Conservation (phyloP, 1,284 basidiomycete species). For the Tetrapyrgos nigripes region DNA sequence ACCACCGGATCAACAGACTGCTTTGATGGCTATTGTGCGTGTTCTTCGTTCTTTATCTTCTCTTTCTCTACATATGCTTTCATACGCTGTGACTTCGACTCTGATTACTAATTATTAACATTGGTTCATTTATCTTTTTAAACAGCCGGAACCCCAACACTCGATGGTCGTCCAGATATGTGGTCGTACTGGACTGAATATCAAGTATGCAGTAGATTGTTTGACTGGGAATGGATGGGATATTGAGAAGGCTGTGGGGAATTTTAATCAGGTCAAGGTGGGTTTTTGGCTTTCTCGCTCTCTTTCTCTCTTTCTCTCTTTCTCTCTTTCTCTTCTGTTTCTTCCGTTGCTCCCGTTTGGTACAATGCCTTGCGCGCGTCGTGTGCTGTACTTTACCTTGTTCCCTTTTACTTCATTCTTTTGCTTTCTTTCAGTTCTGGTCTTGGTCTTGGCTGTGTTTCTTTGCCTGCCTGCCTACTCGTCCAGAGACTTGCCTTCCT, state of each 20-base stretch:
- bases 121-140: constrained; percentile 13
- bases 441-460: not conserved
- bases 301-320: not conserved
- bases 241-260: constrained; percentile 73
- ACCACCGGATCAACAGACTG: constrained; percentile 54
- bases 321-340: not conserved
- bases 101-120: not conserved
- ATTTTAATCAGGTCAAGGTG: constrained; percentile 87
- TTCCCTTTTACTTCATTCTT: too few species aligned
- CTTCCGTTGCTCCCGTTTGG: not conserved
- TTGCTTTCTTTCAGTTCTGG: not conserved
- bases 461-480: too few species aligned
- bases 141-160: constrained; percentile 75
- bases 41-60: constrained; percentile 9
- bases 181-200: constrained; percentile 77
- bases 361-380: not conserved
- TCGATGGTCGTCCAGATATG: constrained; percentile 71
- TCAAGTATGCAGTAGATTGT: constrained; percentile 81
- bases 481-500: too few species aligned
- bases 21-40: constrained; percentile 63
- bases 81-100: too few species aligned
- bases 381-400: too few species aligned
- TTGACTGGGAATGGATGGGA: constrained; percentile 85
- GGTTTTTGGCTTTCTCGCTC: constrained; percentile 22
- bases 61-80: not conserved